A percentile compares a stretch with the other conserved stretches of the same genome.
Conservation (phyloP, 306 rosid genomes). For the Gastrolobium villosum region DNA sequence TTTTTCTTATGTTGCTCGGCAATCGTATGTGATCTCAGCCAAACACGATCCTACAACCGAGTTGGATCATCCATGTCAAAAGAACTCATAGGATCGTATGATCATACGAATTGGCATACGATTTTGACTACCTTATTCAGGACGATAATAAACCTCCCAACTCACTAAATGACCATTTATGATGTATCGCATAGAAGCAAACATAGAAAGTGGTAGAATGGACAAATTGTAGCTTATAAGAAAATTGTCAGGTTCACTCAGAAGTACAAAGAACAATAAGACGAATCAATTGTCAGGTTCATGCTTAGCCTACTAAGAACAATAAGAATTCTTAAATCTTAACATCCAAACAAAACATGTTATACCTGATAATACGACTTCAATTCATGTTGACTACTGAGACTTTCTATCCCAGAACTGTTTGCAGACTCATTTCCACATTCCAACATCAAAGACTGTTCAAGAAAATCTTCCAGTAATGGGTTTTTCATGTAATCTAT, state of each 20-base stretch:
- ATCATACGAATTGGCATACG: no score
- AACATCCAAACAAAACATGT: background rate
- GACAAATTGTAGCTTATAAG: constrained; percentile 21
- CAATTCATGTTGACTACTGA: constrained; percentile 60
- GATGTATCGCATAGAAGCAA: background rate
- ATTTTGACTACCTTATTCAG: no score
- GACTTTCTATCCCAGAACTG: constrained; percentile 56
- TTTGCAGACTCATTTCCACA: constrained; percentile 57
- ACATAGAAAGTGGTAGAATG: constrained; percentile 34
- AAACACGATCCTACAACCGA: no score
- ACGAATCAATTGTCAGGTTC: no score
- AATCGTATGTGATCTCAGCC: no score
- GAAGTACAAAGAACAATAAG: background rate
- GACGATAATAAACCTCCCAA: no score
- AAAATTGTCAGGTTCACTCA: constrained; percentile 3
- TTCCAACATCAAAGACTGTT: constrained; percentile 58
- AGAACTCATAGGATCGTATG: no score
- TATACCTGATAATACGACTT: constrained; percentile 76
- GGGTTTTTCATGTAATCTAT: constrained; percentile 66
- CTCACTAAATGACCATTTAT: no score
- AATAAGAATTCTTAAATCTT: background rate
- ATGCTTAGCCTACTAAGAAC: no score
- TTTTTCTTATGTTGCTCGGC: no score
- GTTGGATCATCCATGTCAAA: no score
- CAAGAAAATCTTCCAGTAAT: constrained; percentile 74